Base-by-base conservation (phyloP, 345 rosid genomes). In the Combretum micranthum region DNA sequence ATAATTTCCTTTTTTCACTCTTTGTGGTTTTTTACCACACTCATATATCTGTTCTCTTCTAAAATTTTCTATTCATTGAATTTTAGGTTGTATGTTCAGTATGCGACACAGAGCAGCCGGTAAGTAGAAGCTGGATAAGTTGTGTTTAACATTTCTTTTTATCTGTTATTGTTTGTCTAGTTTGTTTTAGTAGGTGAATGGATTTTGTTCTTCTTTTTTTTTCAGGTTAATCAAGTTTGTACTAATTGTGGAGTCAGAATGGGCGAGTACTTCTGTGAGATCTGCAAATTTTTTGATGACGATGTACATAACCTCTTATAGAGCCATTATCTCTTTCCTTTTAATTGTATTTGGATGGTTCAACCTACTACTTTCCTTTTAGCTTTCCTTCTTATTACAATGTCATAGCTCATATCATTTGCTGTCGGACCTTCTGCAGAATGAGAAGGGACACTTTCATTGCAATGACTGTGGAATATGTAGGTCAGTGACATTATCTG, bases 401-500 rank as follows among this genome's bases (percentile, higher is more conserved):
- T 53, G 8, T 17, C 48, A 14, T 60, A 37, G 17, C 59, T 37
- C 49, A 46, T 62, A 37, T 15, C 6, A 18, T 43, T 52, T 20
- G 26, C 26, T 21, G 45, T n/a, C 9, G 39, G 39, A 32, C 39
- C 39, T 44, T 39, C 60, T 70, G 73, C 87, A 89, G 96, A 82
- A 59, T 18, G 74, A 60, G 49, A 93, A 93, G 55, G 67, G 64
- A 25, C 99, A 87, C 64, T 89, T 93, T 69, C 99, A 93, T 69
- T 93, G 99, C 53, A 75, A 93, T 63, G 96, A 89, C 17, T 93
- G 99, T 77, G 97, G 99, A 16, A 93, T 93, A 73, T 93, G 99
- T 78, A 82, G 97, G 97, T 89, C 43, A 59, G 82, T 70, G 10
- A 32, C 9, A 32, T 4, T 25, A 32, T 21, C 42, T 59, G 56